phyloP scores from a whole-genome alignment of 2,329 filamentous ascomycete genomes.

The Sporothrix pseudoabietina region DNA sequence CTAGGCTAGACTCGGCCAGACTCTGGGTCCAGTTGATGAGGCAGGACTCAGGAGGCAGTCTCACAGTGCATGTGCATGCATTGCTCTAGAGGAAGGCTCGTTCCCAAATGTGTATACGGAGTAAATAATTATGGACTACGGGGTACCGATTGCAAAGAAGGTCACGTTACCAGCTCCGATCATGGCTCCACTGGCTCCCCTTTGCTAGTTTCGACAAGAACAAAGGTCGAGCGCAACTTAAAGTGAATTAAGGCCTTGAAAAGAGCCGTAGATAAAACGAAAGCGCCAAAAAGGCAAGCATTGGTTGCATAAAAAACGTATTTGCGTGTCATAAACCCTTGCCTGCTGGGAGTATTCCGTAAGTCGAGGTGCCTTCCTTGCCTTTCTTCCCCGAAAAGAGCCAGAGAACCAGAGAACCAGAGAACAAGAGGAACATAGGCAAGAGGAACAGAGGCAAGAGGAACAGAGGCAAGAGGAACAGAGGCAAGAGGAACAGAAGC shows the following conservation, averaged over 20 bases:
- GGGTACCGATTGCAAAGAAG: background rate
- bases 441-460: background rate
- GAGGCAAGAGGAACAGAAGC: no score
- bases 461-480: background rate
- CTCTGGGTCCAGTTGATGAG: background rate
- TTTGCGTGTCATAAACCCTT: background rate
- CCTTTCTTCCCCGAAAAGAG: background rate
- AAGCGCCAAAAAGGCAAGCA: background rate
- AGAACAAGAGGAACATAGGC: no score
- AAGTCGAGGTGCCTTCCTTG: background rate
- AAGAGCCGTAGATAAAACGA: background rate
- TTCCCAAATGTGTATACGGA: no score
- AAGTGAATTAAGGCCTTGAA: background rate
- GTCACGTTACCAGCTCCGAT: background rate
- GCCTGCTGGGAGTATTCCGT: background rate
- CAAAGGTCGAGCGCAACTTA: constrained; percentile 16
- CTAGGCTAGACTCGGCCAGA: background rate
- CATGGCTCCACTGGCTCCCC: background rate
- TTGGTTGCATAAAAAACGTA: background rate
- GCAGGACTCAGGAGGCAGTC: background rate
- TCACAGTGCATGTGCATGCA: background rate
- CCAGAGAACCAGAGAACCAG: background rate
- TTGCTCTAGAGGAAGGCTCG: no score
- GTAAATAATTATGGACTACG: no score
- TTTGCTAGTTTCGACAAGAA: background rate